Evolutionary conservation across 2,329 filamentous ascomycete genomes (phyloP), one percentile per base, ranked within the genome.

Genomic region (Pseudocercospora crystallina): DNA sequence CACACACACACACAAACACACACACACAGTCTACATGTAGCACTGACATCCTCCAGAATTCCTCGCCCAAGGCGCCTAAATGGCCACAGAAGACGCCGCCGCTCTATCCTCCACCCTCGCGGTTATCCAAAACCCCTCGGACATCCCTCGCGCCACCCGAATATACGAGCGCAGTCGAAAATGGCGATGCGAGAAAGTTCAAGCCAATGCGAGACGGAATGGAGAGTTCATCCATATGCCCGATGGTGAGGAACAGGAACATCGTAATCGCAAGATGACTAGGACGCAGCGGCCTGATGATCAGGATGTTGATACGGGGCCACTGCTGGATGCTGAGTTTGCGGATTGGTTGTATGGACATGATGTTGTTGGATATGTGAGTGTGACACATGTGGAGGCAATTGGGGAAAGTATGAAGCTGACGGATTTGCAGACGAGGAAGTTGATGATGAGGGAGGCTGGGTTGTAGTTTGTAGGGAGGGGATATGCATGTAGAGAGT

Each of bases 151-250:
- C 12, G 45, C 45, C 2, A 47, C 41, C 36, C 36, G 12, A 5
- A n/a, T 41, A 26, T 47, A 47, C 4, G 45, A 47, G 29, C 26
- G 35, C 14, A 47, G 45, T 11, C 45, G 45, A 36, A 47, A 41
- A n/a, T 47, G 45, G 45, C 45, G 45, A 8, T 47, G 45, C 31
- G 45, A 47, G 37, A 47, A 41, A 35, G 45, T 47, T 8, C 45
- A 47, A 34, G 37, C 36, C 1, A 40, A 41, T 34, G 45, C 45
- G 33, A 37, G 45, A 13, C 45, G 45, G 3, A 48, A 35, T 42
- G 45, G 45, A 10, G 45, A 48, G 5, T 48, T 48, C 45, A 48
- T 48, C 2, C 37, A 42, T 9, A 42, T 48, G 45, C 45, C 45
- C 26, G 45, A 48, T 8, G 45, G 45, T 15, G 45, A 48, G 17